These are phyloP conservation scores for Porcisia deanei DNA, from an alignment of 208 protist genomes.

Conservation along the genomic window DNA sequence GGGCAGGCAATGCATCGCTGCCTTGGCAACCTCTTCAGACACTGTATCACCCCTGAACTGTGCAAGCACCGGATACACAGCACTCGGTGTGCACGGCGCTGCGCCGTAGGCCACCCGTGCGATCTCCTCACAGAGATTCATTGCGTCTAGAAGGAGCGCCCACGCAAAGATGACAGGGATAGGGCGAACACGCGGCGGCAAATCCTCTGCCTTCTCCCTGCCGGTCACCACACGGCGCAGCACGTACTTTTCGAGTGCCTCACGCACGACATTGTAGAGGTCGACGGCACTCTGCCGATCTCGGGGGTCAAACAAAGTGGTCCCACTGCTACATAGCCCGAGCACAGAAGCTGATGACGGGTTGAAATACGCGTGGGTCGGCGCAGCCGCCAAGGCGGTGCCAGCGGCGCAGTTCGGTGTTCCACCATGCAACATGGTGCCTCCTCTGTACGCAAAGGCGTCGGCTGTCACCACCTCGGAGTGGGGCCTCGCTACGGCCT, in stretches of 20 bases:
- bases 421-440: not conserved
- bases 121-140: conserved; percentile 60
- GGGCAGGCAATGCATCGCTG: conserved; percentile 85
- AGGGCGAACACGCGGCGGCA: conserved; percentile 13
- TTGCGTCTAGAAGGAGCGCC: conserved; percentile 69
- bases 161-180: conserved; percentile 59
- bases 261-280: conserved; percentile 51
- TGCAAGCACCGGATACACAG: conserved; percentile 49
- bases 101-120: conserved; percentile 36
- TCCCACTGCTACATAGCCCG: conserved; percentile 15
- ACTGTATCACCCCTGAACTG: conserved; percentile 62
- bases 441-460: conserved; percentile 26
- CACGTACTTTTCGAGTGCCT: conserved; percentile 73
- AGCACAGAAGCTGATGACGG: not conserved
- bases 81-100: conserved; percentile 7
- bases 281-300: conserved; percentile 34
- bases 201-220: not conserved
- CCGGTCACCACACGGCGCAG: conserved; percentile 46
- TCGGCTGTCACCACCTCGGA: conserved; percentile 55
- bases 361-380: not conserved
- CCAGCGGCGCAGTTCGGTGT: not conserved
- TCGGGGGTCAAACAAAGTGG: conserved; percentile 31
- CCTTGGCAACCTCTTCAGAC: conserved; percentile 51
- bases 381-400: not conserved
- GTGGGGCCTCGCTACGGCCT: conserved; percentile 12